Percentiles rank a stretch among this genome's conserved stretches.
These are phyloP conservation scores for Alectoria sarmentosa DNA, from an alignment of 495 filamentous ascomycete species.

Conservation along the genomic window DNA sequence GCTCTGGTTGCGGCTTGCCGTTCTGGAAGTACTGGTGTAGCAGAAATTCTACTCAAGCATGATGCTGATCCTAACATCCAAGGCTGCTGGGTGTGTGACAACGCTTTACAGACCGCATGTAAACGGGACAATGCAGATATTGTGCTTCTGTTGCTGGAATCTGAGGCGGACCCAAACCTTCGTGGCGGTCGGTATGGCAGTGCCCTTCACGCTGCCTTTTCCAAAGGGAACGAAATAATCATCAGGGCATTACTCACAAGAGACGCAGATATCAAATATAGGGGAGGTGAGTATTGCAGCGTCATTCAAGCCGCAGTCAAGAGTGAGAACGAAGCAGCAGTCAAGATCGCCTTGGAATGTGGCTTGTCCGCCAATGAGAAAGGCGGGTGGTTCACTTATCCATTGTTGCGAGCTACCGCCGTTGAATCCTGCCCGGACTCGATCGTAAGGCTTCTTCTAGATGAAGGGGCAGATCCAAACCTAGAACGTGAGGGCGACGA, in stretches of 20 bases:
- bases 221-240: not conserved
- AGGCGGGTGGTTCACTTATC: not conserved
- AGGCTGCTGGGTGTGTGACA: not conserved
- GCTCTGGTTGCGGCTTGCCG: too few species aligned
- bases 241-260: not conserved
- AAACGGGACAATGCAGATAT: not conserved
- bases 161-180: not conserved
- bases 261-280: not conserved
- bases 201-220: not conserved
- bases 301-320: not conserved
- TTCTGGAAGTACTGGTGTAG: too few species aligned
- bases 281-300: not conserved
- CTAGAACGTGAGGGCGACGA: not conserved
- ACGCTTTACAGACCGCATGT: not conserved
- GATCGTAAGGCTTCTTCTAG: not conserved
- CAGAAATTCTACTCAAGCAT: not conserved
- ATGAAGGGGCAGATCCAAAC: not conserved
- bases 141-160: not conserved
- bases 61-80: not conserved
- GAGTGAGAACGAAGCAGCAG: not conserved
- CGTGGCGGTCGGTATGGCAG: not conserved
- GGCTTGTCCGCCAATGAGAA: not conserved
- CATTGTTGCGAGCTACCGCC: not conserved
- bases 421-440: too few species aligned
- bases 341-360: not conserved